These are phyloP conservation scores for Candida corydali DNA, from an alignment of 805 yeast species.

Conservation along the genomic window DNA sequence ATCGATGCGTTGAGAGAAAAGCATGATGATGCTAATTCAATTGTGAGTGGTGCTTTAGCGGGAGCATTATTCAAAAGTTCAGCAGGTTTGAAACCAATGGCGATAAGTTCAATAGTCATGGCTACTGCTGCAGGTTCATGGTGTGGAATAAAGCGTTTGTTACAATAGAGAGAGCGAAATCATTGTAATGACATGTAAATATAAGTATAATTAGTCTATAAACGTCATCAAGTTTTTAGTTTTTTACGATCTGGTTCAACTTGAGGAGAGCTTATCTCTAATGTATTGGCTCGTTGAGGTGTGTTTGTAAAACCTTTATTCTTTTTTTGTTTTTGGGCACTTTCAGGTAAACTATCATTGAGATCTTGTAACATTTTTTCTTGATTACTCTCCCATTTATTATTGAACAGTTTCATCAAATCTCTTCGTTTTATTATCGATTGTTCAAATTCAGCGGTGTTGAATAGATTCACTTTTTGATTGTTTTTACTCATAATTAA, in stretches of 20 bases:
- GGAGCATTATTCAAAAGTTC: conserved; percentile 90
- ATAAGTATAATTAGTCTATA: background rate
- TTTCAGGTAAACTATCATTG: conserved; percentile 3
- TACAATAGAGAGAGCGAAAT: conserved; percentile 12
- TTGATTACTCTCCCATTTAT: conserved; percentile 1
- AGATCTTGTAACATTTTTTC: conserved; percentile 6
- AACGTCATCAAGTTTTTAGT: background rate
- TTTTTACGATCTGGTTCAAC: background rate
- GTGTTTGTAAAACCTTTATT: too few relatives aligned
- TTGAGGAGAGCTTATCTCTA: background rate
- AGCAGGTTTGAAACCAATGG: conserved; percentile 84
- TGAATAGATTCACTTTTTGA: conserved; percentile 24
- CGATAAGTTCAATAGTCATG: conserved; percentile 75
- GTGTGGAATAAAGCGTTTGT: conserved; percentile 70
- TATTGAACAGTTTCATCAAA: conserved; percentile 4
- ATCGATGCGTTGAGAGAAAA: conserved; percentile 80
- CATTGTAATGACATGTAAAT: too few relatives aligned
- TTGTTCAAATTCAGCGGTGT: conserved; percentile 11
- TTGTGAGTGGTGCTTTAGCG: conserved; percentile 84
- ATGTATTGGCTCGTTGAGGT: background rate
- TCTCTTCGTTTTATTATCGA: conserved; percentile 6
- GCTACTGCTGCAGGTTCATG: conserved; percentile 90
- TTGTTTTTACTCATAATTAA: conserved; percentile 24
- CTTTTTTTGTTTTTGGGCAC: conserved; percentile 1
- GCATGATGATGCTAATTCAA: conserved; percentile 81